A percentile compares a stretch with the other conserved stretches of the same genome.
Conservation (phyloP, 2,329 filamentous ascomycete genomes). For the Talaromyces sp. region DNA sequence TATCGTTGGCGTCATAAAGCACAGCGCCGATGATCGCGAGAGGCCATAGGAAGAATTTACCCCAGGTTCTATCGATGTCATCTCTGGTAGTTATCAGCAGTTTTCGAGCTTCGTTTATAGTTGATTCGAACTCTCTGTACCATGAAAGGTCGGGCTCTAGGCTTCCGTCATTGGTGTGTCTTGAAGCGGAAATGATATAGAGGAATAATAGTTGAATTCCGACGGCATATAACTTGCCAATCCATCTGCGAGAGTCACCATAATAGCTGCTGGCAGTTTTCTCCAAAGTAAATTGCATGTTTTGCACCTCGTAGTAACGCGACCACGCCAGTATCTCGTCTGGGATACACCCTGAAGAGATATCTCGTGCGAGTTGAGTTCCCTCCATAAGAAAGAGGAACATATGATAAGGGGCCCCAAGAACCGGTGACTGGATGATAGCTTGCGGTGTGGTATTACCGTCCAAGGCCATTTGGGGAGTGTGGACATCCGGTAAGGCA, state of each 20-base stretch:
- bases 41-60: constrained; percentile 17
- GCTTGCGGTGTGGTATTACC: neutral
- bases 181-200: constrained; percentile 1
- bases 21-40: constrained; percentile 15
- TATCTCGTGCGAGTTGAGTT: constrained; percentile 4
- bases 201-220: constrained; percentile 16
- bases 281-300: constrained; percentile 4
- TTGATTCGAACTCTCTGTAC: neutral
- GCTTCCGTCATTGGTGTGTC: neutral
- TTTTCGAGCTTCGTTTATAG: constrained; percentile 6
- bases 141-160: neutral
- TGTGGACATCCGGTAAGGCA: neutral
- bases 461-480: neutral
- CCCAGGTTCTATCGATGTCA: constrained; percentile 13
- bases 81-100: constrained; percentile 10
- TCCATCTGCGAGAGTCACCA: constrained; percentile 14
- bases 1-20: constrained; percentile 3
- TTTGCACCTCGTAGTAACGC: constrained; percentile 8
- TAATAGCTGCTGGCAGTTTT: constrained; percentile 2
- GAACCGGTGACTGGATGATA: constrained; percentile 10
- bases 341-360: neutral
- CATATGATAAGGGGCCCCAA: constrained; percentile 17
- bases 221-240: constrained; percentile 14
- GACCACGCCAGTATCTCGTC: constrained; percentile 12
- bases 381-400: constrained; percentile 15